Percentiles rank a stretch among this genome's conserved stretches.
These are phyloP conservation scores for Hortaea werneckii DNA, from an alignment of 2,329 filamentous ascomycete genomes.

Conservation along the genomic window DNA sequence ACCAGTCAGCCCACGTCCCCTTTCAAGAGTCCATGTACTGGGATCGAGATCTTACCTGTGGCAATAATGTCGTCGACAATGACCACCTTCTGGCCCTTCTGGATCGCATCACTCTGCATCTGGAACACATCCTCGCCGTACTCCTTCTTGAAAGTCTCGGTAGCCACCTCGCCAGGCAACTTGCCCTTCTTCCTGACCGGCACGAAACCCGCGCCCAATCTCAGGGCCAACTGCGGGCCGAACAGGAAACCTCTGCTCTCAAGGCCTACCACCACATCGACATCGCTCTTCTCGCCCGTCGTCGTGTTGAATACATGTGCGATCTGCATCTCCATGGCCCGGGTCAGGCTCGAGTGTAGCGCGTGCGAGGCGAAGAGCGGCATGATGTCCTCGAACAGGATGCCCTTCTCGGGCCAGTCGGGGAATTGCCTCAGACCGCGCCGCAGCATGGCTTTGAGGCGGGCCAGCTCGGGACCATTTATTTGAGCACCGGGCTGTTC, in stretches of 20 bases:
- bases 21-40: background rate
- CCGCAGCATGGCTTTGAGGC: conserved; percentile 59
- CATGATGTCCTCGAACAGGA: conserved; percentile 96
- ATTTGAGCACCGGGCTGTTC: conserved; percentile 2
- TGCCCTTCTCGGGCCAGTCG: conserved; percentile 85
- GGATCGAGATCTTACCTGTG: conserved; percentile 56
- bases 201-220: conserved; percentile 75
- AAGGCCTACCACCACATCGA: conserved; percentile 81
- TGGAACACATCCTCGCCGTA: conserved; percentile 94
- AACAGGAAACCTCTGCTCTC: conserved; percentile 95
- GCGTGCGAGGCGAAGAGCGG: conserved; percentile 76
- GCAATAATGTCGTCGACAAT: conserved; percentile 98
- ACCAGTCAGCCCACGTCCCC: background rate
- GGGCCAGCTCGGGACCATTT: conserved; percentile 20
- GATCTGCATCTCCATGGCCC: conserved; percentile 77
- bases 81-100: conserved; percentile 77
- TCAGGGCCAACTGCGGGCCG: conserved; percentile 76
- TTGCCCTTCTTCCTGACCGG: conserved; percentile 94
- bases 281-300: conserved; percentile 26
- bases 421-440: conserved; percentile 70
- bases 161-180: conserved; percentile 79
- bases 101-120: conserved; percentile 81
- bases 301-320: conserved; percentile 44
- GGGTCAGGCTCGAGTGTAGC: conserved; percentile 67
- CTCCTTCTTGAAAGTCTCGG: conserved; percentile 84